Evolutionary conservation across 2,329 filamentous ascomycete genomes (phyloP).

Genomic region (Ascochyta fabae): DNA sequence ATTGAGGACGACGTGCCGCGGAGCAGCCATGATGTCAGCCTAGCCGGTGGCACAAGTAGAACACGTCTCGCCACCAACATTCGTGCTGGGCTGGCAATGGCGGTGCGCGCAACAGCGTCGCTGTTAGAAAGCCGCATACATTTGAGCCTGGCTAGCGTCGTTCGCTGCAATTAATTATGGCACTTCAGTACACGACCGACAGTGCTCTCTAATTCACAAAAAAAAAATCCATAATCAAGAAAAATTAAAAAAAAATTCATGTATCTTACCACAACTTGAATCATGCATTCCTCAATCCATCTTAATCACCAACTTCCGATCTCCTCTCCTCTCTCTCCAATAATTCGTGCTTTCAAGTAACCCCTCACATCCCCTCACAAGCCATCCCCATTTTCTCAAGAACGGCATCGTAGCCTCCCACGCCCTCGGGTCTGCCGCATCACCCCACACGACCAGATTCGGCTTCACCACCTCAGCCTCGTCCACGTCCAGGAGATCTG

Average conservation of each 20-base stretch:
- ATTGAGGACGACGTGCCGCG: not conserved
- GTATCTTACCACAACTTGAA: not conserved
- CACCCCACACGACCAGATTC: conserved; percentile 57
- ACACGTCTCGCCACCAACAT: not conserved
- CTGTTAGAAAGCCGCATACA: not conserved
- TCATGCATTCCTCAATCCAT: not conserved
- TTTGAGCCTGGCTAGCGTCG: no score
- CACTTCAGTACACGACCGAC: not conserved
- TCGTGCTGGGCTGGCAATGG: not conserved
- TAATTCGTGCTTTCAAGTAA: conserved; percentile 34
- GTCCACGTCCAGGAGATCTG: conserved; percentile 19
- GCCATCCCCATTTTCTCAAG: conserved; percentile 53
- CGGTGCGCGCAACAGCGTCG: not conserved
- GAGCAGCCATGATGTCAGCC: not conserved
- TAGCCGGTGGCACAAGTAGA: not conserved
- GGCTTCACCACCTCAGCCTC: conserved; percentile 22
- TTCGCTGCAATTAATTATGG: not conserved
- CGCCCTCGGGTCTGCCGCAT: conserved; percentile 50
- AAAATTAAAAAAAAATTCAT: no score
- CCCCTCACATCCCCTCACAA: conserved; percentile 47
- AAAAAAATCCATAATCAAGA: not conserved
- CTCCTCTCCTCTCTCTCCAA: conserved; percentile 6
- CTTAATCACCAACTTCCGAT: not conserved
- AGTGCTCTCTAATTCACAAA: not conserved
- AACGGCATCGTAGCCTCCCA: conserved; percentile 59